Percentiles rank a stretch among this genome's conserved stretches.
These are phyloP conservation scores for Cryptosporidium muris DNA, from an alignment of 169 alveolate species.

Conservation along the genomic window DNA sequence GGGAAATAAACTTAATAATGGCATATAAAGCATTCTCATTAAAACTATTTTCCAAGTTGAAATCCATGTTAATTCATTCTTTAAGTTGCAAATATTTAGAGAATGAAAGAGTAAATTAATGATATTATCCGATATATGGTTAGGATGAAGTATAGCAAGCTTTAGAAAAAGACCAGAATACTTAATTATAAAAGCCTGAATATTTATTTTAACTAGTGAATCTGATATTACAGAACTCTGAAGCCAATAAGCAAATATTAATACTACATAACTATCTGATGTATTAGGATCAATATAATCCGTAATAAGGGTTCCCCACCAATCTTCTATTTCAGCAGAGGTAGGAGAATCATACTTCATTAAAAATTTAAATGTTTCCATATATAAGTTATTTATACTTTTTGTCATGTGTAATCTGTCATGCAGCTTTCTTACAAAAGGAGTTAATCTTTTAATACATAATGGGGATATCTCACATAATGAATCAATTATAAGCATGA, in stretches of 20 bases:
- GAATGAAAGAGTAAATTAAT: constrained; percentile 6
- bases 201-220: not conserved
- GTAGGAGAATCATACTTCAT: no score
- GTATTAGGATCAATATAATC: no score
- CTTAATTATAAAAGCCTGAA: constrained; percentile 1
- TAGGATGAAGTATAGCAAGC: constrained; percentile 28
- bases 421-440: no score
- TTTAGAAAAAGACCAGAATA: constrained; percentile 31
- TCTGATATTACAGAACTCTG: not conserved
- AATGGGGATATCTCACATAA: no score
- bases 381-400: no score
- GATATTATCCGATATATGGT: not conserved
- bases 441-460: no score
- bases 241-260: not conserved
- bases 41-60: not conserved
- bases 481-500: no score
- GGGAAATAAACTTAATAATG: constrained; percentile 36
- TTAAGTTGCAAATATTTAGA: not conserved
- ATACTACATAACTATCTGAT: no score
- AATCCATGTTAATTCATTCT: constrained; percentile 25
- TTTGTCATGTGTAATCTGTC: no score
- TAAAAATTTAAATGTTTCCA: no score
- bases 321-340: no score
- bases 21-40: constrained; percentile 16
- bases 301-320: no score